Base-by-base conservation (phyloP, 1,284 basidiomycete genomes). In the Anthracocystis panici-leucophaei region DNA sequence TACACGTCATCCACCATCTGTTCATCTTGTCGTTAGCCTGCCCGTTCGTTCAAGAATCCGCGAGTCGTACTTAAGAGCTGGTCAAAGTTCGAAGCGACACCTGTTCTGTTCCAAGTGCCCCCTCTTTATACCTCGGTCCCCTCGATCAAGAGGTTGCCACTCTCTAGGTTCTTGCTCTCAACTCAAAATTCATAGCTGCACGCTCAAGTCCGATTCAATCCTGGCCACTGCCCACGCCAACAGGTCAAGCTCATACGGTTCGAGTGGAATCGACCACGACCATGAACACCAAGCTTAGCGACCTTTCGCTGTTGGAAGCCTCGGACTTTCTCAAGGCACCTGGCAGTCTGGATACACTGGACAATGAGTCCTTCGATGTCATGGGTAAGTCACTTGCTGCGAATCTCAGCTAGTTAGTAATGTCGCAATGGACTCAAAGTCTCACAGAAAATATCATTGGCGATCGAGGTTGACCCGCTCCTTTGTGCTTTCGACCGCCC, bases 311-410 rank as follows among this genome's bases (percentile, higher is more conserved):
- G 48, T 46, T 84, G 25, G 56, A 68, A n/a, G 57, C 46, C 20
- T 59, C 80, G 33, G 70, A 77, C 14, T 82, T 79, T 57, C 68
- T 84, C 74, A 77, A 82, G 52, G 81, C 78, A 18, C 57, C 67
- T 9, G 49, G 29, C 18, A 64, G 38, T 74, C 55, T 61, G 16
- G 54, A 70, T 14, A 65, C 82, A 10, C 50, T 57, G 27, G 60
- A 52, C 54, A 75, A 75, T 23, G 71, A 74, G 35, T 49, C 65
- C 5, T 74, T 74, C 38, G 62, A 65, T 41, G 71, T 74, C 9
- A 66, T 57, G 57, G 71, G 71, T 74, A 27, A 74, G 71, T 68
- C 31, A 45, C 38, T 38, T 38, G 11, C 14, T 38, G 35, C 35
- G 5, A 16, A 16, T 38, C 14, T 38, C 11, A 38, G 35, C 35